Percentiles rank a stretch among this genome's conserved stretches.
phyloP scores from a whole-genome alignment of 768 basidiomycete species.

The Goffeauzyma gilvescens region DNA sequence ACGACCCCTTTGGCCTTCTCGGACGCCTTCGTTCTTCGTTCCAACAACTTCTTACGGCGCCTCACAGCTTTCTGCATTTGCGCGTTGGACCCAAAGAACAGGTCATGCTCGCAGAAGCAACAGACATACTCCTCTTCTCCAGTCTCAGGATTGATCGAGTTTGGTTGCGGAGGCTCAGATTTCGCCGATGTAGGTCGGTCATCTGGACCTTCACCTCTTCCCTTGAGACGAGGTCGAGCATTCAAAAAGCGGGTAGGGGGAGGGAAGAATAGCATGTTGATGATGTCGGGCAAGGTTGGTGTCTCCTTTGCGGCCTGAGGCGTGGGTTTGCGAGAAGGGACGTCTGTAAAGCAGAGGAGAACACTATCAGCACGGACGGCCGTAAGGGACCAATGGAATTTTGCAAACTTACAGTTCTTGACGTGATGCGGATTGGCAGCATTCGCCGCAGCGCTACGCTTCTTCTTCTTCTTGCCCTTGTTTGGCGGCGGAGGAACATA shows the following conservation, averaged over 20 bases:
- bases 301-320: constrained; percentile 15
- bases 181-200: not conserved
- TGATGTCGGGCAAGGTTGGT: constrained; percentile 8
- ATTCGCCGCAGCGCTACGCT: constrained; percentile 72
- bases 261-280: constrained; percentile 20
- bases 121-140: constrained; percentile 80
- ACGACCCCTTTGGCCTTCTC: constrained; percentile 24
- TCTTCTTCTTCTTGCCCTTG: constrained; percentile 65
- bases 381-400: not conserved
- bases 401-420: constrained; percentile 50
- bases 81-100: constrained; percentile 72
- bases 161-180: no score
- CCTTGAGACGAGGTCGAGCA: constrained; percentile 14
- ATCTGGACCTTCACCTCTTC: not conserved
- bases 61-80: constrained; percentile 48
- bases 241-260: constrained; percentile 26
- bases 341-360: constrained; percentile 13
- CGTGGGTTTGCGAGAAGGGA: constrained; percentile 16
- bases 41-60: constrained; percentile 58
- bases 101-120: constrained; percentile 73
- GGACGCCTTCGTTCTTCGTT: constrained; percentile 17
- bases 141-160: constrained; percentile 7
- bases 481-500: constrained; percentile 7
- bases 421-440: constrained; percentile 90
- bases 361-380: not conserved